Evolutionary conservation across 164 flowering plant species (phyloP).

Genomic region (Liquidambar formosana): DNA sequence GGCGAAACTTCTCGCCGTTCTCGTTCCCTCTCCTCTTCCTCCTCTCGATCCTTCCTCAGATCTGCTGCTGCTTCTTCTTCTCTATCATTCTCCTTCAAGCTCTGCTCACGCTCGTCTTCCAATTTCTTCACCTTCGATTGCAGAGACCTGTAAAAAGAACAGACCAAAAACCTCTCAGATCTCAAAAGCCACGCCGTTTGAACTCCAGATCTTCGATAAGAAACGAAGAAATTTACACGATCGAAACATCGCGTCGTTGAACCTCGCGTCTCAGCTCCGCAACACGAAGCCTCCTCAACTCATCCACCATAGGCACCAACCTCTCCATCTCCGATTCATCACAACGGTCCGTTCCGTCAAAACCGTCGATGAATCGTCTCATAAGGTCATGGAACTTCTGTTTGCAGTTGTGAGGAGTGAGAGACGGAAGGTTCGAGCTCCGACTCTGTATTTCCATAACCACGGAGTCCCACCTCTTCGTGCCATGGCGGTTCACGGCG

Average conservation of each 20-base stretch:
- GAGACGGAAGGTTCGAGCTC: too few species aligned
- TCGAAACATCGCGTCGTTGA: slow-evolving; percentile 30
- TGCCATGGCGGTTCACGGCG: too few species aligned
- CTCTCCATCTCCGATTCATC: too few species aligned
- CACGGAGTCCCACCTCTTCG: too few species aligned
- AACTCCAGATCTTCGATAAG: slow-evolving; percentile 11
- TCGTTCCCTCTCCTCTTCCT: background rate
- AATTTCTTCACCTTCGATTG: slow-evolving; percentile 39
- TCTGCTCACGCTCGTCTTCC: slow-evolving; percentile 33
- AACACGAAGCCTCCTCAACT: slow-evolving; percentile 31
- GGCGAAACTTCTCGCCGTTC: background rate
- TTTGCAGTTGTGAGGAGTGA: too few species aligned
- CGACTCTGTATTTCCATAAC: too few species aligned
- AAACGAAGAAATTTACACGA: slow-evolving; percentile 26
- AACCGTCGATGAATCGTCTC: too few species aligned
- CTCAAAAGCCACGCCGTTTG: slow-evolving; percentile 2
- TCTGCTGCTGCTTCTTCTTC: too few species aligned
- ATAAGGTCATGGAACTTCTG: too few species aligned
- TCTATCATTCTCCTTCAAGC: background rate
- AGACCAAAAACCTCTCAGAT: slow-evolving; percentile 18
- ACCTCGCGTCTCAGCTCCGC: slow-evolving; percentile 38
- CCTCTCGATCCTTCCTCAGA: background rate
- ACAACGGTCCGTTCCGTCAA: too few species aligned
- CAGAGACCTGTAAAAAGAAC: slow-evolving; percentile 31
- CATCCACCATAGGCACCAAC: slow-evolving; percentile 17